Evolutionary conservation across 192 early-diverging fungal genomes (phyloP).

Genomic region (Obelidium mucronatum): DNA sequence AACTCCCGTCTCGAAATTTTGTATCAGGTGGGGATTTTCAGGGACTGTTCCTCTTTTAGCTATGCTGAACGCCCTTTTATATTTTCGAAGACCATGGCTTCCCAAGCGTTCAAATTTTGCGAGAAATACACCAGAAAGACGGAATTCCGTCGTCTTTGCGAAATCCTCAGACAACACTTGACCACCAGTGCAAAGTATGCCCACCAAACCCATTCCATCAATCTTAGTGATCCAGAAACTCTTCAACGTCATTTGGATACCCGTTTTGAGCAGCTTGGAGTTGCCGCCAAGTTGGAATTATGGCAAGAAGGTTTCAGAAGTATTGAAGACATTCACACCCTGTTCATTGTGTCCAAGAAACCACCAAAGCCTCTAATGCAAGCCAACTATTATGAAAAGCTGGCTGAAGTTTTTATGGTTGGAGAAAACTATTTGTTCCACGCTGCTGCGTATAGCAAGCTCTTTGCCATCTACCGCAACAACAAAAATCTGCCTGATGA

Average conservation of each 20-base stretch:
- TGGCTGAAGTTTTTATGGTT: conserved; percentile 95
- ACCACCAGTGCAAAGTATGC: conserved; percentile 86
- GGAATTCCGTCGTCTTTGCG: conserved; percentile 98
- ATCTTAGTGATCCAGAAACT: conserved; percentile 94
- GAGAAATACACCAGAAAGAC: conserved; percentile 94
- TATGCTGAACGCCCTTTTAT: conserved; percentile 1
- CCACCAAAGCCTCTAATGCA: conserved; percentile 93
- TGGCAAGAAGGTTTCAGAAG: conserved; percentile 99
- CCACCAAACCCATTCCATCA: conserved; percentile 92
- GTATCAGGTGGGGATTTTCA: conserved; percentile 71
- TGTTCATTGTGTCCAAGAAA: conserved; percentile 84
- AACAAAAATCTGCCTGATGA: conserved; percentile 84
- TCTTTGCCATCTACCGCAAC: conserved; percentile 69
- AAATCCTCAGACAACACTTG: conserved; percentile 94
- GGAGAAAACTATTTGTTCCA: conserved; percentile 98
- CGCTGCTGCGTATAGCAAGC: conserved; percentile 95
- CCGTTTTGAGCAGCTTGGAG: conserved; percentile 95
- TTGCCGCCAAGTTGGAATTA: conserved; percentile 94
- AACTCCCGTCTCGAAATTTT: conserved; percentile 92
- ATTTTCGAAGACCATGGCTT: conserved; percentile 63
- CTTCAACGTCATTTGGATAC: conserved; percentile 96
- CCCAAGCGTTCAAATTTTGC: conserved; percentile 97
- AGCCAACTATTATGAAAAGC: conserved; percentile 99
- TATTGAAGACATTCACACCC: conserved; percentile 96
- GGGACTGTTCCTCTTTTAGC: background rate